Conservation (phyloP, 1,284 basidiomycete genomes). For the Moniliophthora roreri region DNA sequence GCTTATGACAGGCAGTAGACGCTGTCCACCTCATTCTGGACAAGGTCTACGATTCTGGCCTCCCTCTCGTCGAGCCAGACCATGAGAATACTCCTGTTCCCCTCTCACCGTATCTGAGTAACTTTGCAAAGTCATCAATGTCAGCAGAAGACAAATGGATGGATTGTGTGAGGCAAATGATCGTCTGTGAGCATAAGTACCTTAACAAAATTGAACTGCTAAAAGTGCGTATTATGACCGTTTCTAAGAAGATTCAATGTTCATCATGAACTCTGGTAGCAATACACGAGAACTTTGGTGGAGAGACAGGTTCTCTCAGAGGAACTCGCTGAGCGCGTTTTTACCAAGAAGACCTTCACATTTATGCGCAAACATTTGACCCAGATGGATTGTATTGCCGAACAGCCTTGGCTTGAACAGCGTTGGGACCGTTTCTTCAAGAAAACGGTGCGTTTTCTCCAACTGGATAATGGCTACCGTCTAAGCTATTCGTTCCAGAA, state of each 20-base stretch:
- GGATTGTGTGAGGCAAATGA: not conserved
- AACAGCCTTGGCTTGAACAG: slow-evolving; percentile 13
- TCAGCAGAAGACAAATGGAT: not conserved
- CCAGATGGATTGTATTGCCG: slow-evolving; percentile 12
- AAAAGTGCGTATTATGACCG: not conserved
- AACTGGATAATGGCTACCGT: not conserved
- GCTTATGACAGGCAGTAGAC: slow-evolving; percentile 2
- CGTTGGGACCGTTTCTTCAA: slow-evolving; percentile 15
- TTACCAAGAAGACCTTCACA: slow-evolving; percentile 15
- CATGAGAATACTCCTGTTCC: not conserved
- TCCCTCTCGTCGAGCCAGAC: not conserved
- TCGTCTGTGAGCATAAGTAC: not conserved
- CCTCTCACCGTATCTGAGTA: no score
- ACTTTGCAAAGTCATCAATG: not conserved
- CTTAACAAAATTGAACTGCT: not conserved
- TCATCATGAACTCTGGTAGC: slow-evolving; percentile 6
- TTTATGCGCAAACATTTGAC: slow-evolving; percentile 15
- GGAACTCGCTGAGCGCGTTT: slow-evolving; percentile 8
- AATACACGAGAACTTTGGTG: slow-evolving; percentile 3
- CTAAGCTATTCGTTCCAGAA: slow-evolving; percentile 1
- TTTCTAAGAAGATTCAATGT: not conserved
- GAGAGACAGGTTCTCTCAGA: not conserved
- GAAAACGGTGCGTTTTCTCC: not conserved
- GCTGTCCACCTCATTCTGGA: slow-evolving; percentile 12
- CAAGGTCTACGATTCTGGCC: not conserved